Base-by-base conservation (phyloP, 176 grass and related monocot species). In the Puccinellia tenuiflora region DNA sequence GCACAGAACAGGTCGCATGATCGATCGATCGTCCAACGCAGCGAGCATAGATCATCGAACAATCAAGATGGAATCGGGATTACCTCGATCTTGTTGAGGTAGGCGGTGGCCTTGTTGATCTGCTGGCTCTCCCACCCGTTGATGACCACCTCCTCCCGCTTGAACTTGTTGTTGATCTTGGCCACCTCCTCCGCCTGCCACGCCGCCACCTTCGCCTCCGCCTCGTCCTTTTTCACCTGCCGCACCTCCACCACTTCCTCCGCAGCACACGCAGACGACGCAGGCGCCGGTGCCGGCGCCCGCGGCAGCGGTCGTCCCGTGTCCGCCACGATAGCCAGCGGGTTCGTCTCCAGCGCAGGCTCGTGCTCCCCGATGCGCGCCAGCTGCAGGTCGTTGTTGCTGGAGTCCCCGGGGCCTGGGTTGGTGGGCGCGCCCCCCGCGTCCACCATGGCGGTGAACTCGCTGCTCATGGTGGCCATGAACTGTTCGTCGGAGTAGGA, bases 361-460 rank as follows among this genome's bases (percentile, higher is more conserved):
- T 86, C 87, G 24, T 90, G 67, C 67, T 93, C 91, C 4, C 91
- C 85, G 82, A 88, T 88, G 42, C 70, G 73, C 64, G 64, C 35
- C 18, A 89, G 80, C 79, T 85, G 77, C 40, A 47, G 54, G 33
- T 74, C 43, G 47, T 37, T 50, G 47, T 37, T 50, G 35, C 63
- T 26, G 40, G 57, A 30, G 59, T 79, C 69, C 24, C 38, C 69
- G 68, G 25, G 47, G 45, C 59, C 48, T 28, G 69, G 57, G 38
- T 40, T 62, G 15, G 78, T 29, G 56, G 84, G 30, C 48, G 63
- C 81, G 45, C 87, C 81, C n/a, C 88, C 92, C 7, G 86, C 88
- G 84, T 87, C 89, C 33, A 92, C 90, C 90, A 95, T 90, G 34
- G 82, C 90, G 85, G 69, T 88, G 87, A 90, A 90, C 90, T 95